These are phyloP conservation scores for Talaromyces adpressus DNA, from an alignment of 495 filamentous ascomycete species.

Conservation along the genomic window DNA sequence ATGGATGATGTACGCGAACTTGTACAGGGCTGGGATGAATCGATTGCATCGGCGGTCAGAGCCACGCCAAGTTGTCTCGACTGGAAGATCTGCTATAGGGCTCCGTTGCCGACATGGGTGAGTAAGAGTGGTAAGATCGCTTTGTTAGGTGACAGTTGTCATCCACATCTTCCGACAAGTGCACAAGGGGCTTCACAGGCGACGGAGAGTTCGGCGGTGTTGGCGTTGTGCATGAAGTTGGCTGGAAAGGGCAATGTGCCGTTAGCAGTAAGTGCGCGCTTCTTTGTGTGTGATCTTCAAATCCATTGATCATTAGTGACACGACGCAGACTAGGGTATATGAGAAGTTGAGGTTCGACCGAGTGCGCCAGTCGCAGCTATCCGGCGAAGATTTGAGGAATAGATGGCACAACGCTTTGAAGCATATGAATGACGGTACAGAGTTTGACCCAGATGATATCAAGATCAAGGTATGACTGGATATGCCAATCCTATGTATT, in stretches of 20 bases:
- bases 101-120: slow-evolving; percentile 28
- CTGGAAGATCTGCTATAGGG: slow-evolving; percentile 6
- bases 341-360: slow-evolving; percentile 1
- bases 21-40: slow-evolving; percentile 30
- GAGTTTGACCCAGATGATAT: slow-evolving; percentile 2
- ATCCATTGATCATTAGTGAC: background rate
- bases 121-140: slow-evolving; percentile 37
- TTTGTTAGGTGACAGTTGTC: slow-evolving; percentile 41
- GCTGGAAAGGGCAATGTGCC: slow-evolving; percentile 3
- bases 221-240: slow-evolving; percentile 13
- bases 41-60: slow-evolving; percentile 35
- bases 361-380: slow-evolving; percentile 3
- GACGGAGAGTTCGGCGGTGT: slow-evolving; percentile 38
- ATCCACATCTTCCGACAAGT: slow-evolving; percentile 40
- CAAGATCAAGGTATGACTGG: background rate
- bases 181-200: slow-evolving; percentile 45
- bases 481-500: background rate
- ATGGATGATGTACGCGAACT: slow-evolving; percentile 37
- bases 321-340: background rate
- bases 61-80: slow-evolving; percentile 42
- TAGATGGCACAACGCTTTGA: slow-evolving; percentile 1
- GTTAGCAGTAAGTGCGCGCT: background rate
- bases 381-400: slow-evolving; percentile 6
- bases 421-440: background rate
- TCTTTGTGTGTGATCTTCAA: background rate